phyloP scores from a whole-genome alignment of 352 stramenopile genomes.

The Saprolegnia parasitica region DNA sequence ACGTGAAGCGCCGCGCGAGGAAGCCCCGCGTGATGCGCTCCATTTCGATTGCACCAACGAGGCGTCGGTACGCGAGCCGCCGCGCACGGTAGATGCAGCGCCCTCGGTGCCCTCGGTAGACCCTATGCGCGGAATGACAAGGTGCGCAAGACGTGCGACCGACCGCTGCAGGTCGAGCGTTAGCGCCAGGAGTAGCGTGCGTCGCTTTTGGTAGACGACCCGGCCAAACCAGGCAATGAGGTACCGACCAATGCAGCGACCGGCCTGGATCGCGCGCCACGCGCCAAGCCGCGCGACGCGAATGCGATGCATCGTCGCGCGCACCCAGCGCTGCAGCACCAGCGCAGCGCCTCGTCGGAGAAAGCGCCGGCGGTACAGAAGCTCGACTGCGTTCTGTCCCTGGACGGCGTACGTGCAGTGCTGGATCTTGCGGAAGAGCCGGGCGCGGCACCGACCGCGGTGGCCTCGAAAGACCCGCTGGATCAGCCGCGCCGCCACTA shows the following conservation, averaged over 20 bases:
- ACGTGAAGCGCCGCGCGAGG: constrained; percentile 7
- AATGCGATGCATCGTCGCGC: constrained; percentile 37
- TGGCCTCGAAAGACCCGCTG: constrained; percentile 49
- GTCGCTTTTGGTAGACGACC: constrained; percentile 35
- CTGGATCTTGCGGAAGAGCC: constrained; percentile 63
- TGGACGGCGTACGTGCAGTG: constrained; percentile 44
- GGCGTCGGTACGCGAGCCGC: background rate
- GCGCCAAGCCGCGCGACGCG: constrained; percentile 41
- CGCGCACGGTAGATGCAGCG: constrained; percentile 25
- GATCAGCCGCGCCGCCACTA: constrained; percentile 36
- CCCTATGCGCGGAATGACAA: constrained; percentile 36
- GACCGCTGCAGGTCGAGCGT: constrained; percentile 44
- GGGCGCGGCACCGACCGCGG: constrained; percentile 44
- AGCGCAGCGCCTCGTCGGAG: constrained; percentile 42
- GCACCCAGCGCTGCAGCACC: constrained; percentile 49
- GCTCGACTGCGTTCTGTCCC: constrained; percentile 50
- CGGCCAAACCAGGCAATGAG: constrained; percentile 44
- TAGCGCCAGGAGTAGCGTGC: constrained; percentile 39
- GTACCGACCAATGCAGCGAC: constrained; percentile 49
- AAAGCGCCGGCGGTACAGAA: constrained; percentile 46
- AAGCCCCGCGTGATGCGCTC: constrained; percentile 22
- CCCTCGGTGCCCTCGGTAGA: constrained; percentile 41
- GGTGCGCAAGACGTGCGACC: constrained; percentile 30
- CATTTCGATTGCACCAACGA: constrained; percentile 12
- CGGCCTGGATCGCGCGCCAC: constrained; percentile 44